phyloP scores from a whole-genome alignment of 306 rosid genomes.

The Cucurbita pepo region DNA sequence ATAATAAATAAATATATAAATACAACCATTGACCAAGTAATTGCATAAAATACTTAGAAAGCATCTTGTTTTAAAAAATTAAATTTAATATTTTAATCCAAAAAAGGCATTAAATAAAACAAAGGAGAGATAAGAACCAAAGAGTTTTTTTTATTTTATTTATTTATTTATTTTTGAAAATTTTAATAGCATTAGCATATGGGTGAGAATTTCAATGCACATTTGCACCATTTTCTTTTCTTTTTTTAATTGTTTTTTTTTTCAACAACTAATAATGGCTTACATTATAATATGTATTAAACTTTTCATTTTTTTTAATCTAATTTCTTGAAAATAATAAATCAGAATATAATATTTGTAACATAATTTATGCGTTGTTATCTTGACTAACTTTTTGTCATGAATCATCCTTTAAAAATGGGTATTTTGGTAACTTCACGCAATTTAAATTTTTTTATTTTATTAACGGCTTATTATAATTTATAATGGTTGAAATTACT shows the following conservation, averaged over 20 bases:
- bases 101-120: neutral
- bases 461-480: too few relatives aligned
- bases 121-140: constrained; percentile 6
- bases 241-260: constrained; percentile 13
- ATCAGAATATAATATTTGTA: neutral
- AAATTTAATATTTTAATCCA: neutral
- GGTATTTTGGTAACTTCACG: too few relatives aligned
- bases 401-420: too few relatives aligned
- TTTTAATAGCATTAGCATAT: neutral
- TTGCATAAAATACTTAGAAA: constrained; percentile 13
- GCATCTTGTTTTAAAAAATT: constrained; percentile 16
- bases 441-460: too few relatives aligned
- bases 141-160: neutral
- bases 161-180: neutral
- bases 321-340: neutral
- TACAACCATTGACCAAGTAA: constrained; percentile 24
- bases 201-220: constrained; percentile 38
- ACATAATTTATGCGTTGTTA: neutral
- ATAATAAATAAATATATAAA: neutral
- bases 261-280: neutral
- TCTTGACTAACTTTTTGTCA: too few relatives aligned
- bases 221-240: constrained; percentile 23
- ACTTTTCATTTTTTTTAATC: neutral
- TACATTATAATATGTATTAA: neutral
- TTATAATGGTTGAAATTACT: too few relatives aligned